These are phyloP conservation scores for Quercus ilex DNA, from an alignment of 306 rosid species.

Conservation along the genomic window DNA sequence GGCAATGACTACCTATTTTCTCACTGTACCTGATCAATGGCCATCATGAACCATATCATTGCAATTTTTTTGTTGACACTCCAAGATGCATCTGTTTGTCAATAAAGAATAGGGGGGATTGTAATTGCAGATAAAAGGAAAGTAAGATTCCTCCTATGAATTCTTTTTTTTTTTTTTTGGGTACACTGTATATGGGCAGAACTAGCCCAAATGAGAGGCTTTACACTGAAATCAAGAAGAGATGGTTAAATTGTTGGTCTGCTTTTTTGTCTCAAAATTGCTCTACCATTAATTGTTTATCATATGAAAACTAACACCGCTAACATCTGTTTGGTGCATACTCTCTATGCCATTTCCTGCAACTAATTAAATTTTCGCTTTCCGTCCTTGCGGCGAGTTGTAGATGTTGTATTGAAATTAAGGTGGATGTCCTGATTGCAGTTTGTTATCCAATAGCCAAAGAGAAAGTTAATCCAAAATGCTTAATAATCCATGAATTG, in stretches of 20 bases:
- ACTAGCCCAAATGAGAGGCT: slow-evolving; percentile 5
- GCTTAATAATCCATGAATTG: not conserved
- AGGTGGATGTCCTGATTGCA: no score
- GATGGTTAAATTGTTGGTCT: slow-evolving; percentile 11
- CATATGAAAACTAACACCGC: not conserved
- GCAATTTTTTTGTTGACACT: slow-evolving; percentile 27
- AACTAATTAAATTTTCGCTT: not conserved
- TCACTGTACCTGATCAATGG: slow-evolving; percentile 91
- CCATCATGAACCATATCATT: slow-evolving; percentile 34
- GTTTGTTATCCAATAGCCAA: no score
- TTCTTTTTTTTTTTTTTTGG: not conserved
- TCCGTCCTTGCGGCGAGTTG: not conserved
- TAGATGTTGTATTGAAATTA: no score
- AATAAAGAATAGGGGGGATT: slow-evolving; percentile 32
- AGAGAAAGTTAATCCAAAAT: not conserved
- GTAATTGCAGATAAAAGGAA: slow-evolving; percentile 25
- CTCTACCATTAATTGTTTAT: not conserved
- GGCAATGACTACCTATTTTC: slow-evolving; percentile 96
- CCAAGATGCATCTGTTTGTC: slow-evolving; percentile 24
- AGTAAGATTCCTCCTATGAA: slow-evolving; percentile 28
- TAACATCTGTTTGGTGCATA: not conserved
- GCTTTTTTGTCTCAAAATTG: not conserved
- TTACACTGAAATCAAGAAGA: not conserved
- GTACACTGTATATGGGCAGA: slow-evolving; percentile 20
- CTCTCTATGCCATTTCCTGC: not conserved